phyloP scores from a whole-genome alignment of 2,329 filamentous ascomycete species.

The Aurifilum marmelostoma region DNA sequence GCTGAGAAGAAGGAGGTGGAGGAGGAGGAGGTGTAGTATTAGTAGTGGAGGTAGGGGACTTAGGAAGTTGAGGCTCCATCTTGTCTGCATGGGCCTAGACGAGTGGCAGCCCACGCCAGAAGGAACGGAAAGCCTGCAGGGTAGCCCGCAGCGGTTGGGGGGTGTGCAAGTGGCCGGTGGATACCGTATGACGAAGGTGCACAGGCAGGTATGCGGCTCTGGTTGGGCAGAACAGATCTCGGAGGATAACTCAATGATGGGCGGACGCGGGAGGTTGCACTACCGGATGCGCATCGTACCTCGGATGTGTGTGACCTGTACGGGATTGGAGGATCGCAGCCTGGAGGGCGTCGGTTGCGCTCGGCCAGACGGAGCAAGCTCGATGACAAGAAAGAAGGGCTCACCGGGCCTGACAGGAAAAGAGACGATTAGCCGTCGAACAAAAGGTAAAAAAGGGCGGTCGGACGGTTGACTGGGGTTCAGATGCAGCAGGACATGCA shows the following conservation, averaged over 20 bases:
- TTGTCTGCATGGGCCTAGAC: conserved; percentile 20
- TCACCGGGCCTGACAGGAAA: neutral
- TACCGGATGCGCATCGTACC: conserved; percentile 8
- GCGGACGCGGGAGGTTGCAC: neutral
- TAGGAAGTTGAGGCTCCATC: conserved; percentile 26
- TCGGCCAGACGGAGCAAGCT: neutral
- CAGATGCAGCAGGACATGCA: conserved; percentile 2
- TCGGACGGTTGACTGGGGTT: neutral
- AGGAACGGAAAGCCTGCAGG: conserved; percentile 24
- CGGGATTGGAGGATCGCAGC: neutral
- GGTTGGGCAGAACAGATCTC: conserved; percentile 16
- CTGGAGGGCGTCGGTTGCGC: neutral
- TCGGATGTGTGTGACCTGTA: neutral
- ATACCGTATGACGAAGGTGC: conserved; percentile 22
- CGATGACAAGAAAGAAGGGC: neutral
- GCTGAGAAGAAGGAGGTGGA: neutral
- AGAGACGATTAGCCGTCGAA: conserved; percentile 5
- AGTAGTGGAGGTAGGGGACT: neutral
- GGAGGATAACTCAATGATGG: conserved; percentile 13
- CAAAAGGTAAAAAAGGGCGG: neutral
- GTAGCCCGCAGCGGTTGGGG: conserved; percentile 12
- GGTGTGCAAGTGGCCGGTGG: conserved; percentile 15
- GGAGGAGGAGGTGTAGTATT: too few relatives aligned
- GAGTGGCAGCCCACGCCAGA: conserved; percentile 25
- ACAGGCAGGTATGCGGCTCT: conserved; percentile 18